A percentile compares a stretch with the other conserved stretches of the same genome.
phyloP scores from a whole-genome alignment of 805 yeast genomes.

The Kluyveromyces siamensis region DNA sequence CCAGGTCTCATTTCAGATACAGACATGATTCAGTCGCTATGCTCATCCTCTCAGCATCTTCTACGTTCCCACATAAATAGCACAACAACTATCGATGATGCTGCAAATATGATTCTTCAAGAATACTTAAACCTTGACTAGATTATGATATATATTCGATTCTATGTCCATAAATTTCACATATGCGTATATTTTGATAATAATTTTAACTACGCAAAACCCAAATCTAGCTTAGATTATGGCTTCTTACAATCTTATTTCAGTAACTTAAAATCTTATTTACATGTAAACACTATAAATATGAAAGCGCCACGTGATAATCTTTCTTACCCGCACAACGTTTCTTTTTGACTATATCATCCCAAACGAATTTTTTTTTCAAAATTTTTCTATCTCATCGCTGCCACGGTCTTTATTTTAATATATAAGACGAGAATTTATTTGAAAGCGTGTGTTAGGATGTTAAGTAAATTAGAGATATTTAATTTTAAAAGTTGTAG shows the following conservation, averaged over 20 bases:
- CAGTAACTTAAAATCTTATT: too few relatives aligned
- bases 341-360: background rate
- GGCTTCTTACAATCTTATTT: too few relatives aligned
- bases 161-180: too few relatives aligned
- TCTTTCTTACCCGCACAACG: background rate
- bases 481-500: background rate
- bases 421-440: conserved; percentile 1
- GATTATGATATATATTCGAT: too few relatives aligned
- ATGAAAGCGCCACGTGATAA: background rate
- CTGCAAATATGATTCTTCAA: background rate
- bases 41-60: conserved; percentile 2
- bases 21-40: conserved; percentile 17
- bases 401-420: background rate
- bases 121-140: background rate
- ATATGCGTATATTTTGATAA: too few relatives aligned
- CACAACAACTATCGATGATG: background rate
- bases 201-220: too few relatives aligned
- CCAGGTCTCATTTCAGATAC: conserved; percentile 22
- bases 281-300: background rate
- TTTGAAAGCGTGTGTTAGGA: background rate
- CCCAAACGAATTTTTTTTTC: background rate
- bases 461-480: too few relatives aligned
- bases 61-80: background rate
- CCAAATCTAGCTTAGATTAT: too few relatives aligned
- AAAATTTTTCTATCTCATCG: background rate